Evolutionary conservation across 805 yeast species (phyloP), one percentile per base, ranked within the genome.

Genomic region (Schwanniomyces vanrijiae): DNA sequence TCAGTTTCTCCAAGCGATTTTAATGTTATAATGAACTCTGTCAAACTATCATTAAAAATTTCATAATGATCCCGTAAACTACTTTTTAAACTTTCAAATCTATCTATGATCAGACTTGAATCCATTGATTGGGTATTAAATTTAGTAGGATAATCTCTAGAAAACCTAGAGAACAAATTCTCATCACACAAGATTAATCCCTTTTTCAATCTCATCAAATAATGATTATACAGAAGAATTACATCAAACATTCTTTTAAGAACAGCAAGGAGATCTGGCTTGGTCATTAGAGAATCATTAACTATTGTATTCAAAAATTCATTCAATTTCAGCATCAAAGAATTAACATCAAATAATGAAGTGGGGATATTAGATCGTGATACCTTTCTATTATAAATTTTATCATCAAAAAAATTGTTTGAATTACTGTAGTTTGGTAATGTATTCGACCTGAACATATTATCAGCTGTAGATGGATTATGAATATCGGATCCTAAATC

Each of bases 271-370:
- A 85, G 62, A 40, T 71, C 73, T 16, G 79, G 74, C 46, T 82
- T 80, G 1, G 91, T 84, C 45, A 88, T 69, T 60, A 88, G 73
- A 9, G 90, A 81, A 53, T 84, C 87, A 51, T 81, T 77, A 52
- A 89, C 62, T 18, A 84, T 73, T 2, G 84, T 78, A 59, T 83
- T 86, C 50, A 88, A 67, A 55, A 78, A 84, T 7, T 76, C 69
- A 38, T 83, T 80, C 46, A 86, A 43, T 28, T 53, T 54, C 26
- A 47, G 47, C 19, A 53, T 52, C 34, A 64, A 49, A 25, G 46
- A 37, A 33, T 51, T 53, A 6, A 60, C 29, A 44, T 57, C 60
- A 10, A 54, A 43, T 19, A 44, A 47, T 4, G 43, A 18, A 10
- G 22, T 29, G n/a, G 34, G 14, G 16, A 3, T 8, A 5, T 24